A percentile compares a stretch with the other conserved stretches of the same genome.
Evolutionary conservation across 164 flowering plant species (phyloP).

Genomic region (Kalanchoe fedtschenkoi): DNA sequence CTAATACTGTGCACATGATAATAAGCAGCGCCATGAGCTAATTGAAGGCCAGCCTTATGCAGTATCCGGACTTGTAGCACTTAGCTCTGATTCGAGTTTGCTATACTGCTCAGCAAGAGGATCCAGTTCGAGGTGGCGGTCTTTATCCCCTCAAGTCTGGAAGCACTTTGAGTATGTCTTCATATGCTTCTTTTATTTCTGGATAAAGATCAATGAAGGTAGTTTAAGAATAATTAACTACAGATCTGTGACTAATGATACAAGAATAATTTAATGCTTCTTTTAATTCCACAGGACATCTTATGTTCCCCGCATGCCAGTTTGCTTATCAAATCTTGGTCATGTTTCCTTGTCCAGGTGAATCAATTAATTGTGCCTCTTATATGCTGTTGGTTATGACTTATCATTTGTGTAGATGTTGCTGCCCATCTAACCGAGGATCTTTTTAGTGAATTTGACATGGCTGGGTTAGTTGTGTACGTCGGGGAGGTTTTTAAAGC

Average conservation of each 20-base stretch:
- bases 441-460: conserved; percentile 75
- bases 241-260: too few species aligned
- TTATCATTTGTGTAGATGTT: background rate
- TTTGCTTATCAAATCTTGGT: conserved; percentile 47
- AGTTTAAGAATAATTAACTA: too few species aligned
- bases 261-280: too few species aligned
- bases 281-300: conserved; percentile 44
- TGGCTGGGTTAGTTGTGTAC: conserved; percentile 58
- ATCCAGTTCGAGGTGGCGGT: conserved; percentile 50
- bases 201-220: background rate
- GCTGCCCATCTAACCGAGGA: conserved; percentile 8
- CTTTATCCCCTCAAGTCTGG: conserved; percentile 29
- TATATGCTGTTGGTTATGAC: conserved; percentile 9
- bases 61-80: conserved; percentile 54
- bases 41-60: conserved; percentile 72
- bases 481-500: conserved; percentile 62
- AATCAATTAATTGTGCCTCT: conserved; percentile 8
- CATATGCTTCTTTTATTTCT: conserved; percentile 2
- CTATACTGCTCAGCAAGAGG: conserved; percentile 74
- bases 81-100: conserved; percentile 39
- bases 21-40: conserved; percentile 49
- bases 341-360: conserved; percentile 79
- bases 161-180: conserved; percentile 52
- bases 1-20: background rate
- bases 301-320: conserved; percentile 57